Conservation (phyloP, 2,329 filamentous ascomycete genomes). For the Colletotrichum lupini region DNA sequence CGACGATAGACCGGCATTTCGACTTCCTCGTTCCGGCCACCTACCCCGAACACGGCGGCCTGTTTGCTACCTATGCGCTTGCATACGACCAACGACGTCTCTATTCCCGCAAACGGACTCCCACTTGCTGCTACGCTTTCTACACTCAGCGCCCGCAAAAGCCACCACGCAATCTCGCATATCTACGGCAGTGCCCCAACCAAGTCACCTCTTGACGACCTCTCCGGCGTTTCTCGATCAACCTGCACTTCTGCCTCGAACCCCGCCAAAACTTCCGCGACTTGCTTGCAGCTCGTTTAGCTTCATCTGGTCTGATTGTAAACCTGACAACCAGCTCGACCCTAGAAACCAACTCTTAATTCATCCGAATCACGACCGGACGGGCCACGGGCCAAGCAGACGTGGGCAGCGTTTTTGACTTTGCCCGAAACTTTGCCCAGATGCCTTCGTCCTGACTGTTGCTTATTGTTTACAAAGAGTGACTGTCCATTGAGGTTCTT, state of each 20-base stretch:
- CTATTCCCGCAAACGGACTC: conserved; percentile 23
- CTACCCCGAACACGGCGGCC: conserved; percentile 24
- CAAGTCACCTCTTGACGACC: neutral
- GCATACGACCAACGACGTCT: conserved; percentile 25
- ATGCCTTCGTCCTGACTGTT: conserved; percentile 26
- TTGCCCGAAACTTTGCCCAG: conserved; percentile 19
- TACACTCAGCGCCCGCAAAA: conserved; percentile 15
- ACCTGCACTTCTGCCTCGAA: neutral
- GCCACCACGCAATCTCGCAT: conserved; percentile 20
- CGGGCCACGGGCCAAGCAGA: conserved; percentile 11
- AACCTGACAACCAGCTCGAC: conserved; percentile 3
- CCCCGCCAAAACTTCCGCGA: neutral
- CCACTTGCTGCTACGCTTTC: conserved; percentile 1
- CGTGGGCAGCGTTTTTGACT: conserved; percentile 2
- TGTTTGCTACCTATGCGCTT: conserved; percentile 24
- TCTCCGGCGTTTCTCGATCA: neutral
- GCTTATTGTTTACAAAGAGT: conserved; percentile 15
- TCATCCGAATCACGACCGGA: conserved; percentile 17
- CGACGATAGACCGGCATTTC: conserved; percentile 6
- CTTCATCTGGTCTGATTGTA: conserved; percentile 14
- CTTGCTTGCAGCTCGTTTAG: neutral
- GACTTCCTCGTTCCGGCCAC: conserved; percentile 19
- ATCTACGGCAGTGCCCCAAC: conserved; percentile 18
- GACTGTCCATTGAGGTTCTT: conserved; percentile 10
- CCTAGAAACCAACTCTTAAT: conserved; percentile 12